Base-by-base conservation (phyloP, 495 filamentous ascomycete species). In the Penicillium daleae region DNA sequence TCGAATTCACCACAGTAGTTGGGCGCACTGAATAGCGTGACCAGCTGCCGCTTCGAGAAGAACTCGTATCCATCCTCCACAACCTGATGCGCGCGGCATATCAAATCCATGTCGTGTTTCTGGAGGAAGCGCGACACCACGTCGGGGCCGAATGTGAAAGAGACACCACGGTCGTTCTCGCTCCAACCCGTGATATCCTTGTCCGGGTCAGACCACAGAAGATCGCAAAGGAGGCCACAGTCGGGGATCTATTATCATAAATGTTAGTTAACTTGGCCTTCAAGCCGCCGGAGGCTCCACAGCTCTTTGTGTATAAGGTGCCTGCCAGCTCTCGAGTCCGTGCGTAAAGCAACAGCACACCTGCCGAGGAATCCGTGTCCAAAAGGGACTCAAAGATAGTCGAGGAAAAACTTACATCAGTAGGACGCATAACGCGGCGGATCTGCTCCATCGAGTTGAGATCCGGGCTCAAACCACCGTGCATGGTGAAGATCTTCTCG, bases 401-500 rank as follows among this genome's bases (percentile, higher is more conserved):
- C n/a, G 49, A 15, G 15, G 55, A 59, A 24, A 56, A 7, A 81
- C 89, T 85, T 89, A 99, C 95, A 87, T 99, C 95, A 66, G 95
- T 99, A 56, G 95, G 95, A 63, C 95, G 89, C 95, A 99, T 99
- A 62, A 99, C 95, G 65, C 95, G 90, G 70, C 95, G 91, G 64
- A 99, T 99, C 81, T 99, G 95, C 82, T 99, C 95, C 95, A 99
- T 99, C 32, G 95, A 97, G 83, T 98, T 99, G 52, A 99, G 82
- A 71, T 99, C 95, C 29, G 95, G 95, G 72, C 95, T 97, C 71
- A 99, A 81, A 69, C 95, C 95, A 71, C 95, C 95, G 78, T 99
- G 95, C 95, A 99, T 99, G 63, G 95, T 99, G 86, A 99, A 98
- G 70, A 99, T 99, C 90, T 99, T 99, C 85, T 99, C 95, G 74